Evolutionary conservation across 176 grass and related monocot species (phyloP), one percentile per base, ranked within the genome.

Genomic region (Saccharum officinarum): DNA sequence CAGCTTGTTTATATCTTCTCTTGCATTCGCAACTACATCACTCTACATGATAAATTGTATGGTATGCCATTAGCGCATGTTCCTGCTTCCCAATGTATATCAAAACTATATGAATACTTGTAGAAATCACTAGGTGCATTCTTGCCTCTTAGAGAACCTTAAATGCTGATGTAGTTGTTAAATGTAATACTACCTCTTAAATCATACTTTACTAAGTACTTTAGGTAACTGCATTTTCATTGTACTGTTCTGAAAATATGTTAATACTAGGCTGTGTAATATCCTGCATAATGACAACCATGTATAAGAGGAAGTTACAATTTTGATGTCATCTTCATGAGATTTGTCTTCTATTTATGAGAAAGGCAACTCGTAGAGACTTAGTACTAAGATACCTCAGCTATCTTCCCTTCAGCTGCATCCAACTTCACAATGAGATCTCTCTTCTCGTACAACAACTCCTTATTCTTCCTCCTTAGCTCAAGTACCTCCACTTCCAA

Each of bases 401-500:
- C 96, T 87, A 99, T 91, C 78, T 90, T 93, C 8, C 93, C 90
- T 33, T 94, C 87, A 45, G 90, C 92, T 46, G 86, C 88, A 79
- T 94, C 93, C n/a, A 99, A 67, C 83, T 96, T 99, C 30, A 99
- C 65, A 55, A 88, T 52, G 66, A 94, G 93, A 60, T 99, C 97
- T 76, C 97, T 95, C 89, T 99, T 99, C 79, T 94, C 89, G 8
- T 96, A 94, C 79, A 96, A 67, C 61, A 99, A 79, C 76, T 99
- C 97, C 90, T 94, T 99, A 41, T 91, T 94, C 86, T 92, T 99
- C 83, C 93, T 90, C 61, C 97, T 90, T 76, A 96, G 73, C 86
- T 99, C 97, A 85, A 94, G 59, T 39, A 96, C 92, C 52, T 99
- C 93, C 20, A 98, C 78, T 36, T 98, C 93, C 81, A 96, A n/a